A percentile compares a stretch with the other conserved stretches of the same genome.
These are phyloP conservation scores for Elsinoe batatas DNA, from an alignment of 2,329 filamentous ascomycete species.

Conservation along the genomic window DNA sequence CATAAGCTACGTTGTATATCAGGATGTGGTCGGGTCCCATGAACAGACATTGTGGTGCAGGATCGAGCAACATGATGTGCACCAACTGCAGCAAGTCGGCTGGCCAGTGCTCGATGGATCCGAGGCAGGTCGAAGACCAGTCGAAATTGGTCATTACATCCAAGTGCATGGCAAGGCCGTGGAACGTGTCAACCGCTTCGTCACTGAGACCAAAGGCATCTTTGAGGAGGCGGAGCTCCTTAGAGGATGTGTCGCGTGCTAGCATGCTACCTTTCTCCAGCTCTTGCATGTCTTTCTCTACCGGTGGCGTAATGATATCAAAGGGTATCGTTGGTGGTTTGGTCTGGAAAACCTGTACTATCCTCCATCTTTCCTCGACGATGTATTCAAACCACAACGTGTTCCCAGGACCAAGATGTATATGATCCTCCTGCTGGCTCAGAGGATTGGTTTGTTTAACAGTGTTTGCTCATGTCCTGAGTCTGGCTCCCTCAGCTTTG, in stretches of 20 bases:
- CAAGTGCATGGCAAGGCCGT: background rate
- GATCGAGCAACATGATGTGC: slow-evolving; percentile 15
- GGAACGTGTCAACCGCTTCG: background rate
- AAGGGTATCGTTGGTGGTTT: background rate
- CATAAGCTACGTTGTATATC: slow-evolving; percentile 16
- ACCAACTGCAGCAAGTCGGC: slow-evolving; percentile 14
- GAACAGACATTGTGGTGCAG: slow-evolving; percentile 14
- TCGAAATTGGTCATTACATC: slow-evolving; percentile 8
- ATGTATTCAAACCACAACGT: slow-evolving; percentile 1
- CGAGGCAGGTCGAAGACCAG: slow-evolving; percentile 15
- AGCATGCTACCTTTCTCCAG: background rate
- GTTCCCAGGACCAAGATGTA: background rate
- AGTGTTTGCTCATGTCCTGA: slow-evolving; percentile 8
- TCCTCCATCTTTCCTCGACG: slow-evolving; percentile 1
- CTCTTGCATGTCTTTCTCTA: background rate
- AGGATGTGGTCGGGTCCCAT: slow-evolving; percentile 13
- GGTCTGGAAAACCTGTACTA: background rate
- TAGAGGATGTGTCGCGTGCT: background rate
- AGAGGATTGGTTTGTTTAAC: background rate
- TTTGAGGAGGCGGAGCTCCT: background rate
- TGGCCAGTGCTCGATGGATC: slow-evolving; percentile 13
- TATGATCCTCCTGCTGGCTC: background rate
- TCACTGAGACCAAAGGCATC: background rate
- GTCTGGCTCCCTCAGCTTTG: background rate
- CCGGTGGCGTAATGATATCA: slow-evolving; percentile 4